Percentiles rank a stretch among this genome's conserved stretches.
Evolutionary conservation across 768 basidiomycete genomes (phyloP).

Genomic region (Lanmaoa pseudosensibilis): DNA sequence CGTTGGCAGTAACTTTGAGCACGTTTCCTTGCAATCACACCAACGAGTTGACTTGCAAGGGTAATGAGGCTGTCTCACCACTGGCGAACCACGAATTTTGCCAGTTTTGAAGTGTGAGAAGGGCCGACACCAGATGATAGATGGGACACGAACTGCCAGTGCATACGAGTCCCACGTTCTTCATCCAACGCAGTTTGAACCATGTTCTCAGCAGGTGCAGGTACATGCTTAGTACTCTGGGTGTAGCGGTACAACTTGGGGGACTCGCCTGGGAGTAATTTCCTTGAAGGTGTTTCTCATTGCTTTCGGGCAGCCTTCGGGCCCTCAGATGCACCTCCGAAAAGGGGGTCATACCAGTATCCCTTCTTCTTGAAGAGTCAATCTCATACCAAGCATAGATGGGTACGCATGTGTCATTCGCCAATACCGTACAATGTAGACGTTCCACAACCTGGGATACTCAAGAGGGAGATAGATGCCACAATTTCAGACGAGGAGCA

Average conservation of each 20-base stretch:
- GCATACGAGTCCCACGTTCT: too few species aligned
- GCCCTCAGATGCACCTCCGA: not conserved
- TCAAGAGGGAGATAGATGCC: conserved; percentile 10
- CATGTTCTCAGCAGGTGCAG: too few species aligned
- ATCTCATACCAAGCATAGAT: conserved; percentile 16
- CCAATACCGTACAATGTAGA: conserved; percentile 17
- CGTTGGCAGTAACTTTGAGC: not conserved
- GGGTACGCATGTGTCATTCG: conserved; percentile 26
- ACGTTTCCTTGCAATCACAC: not conserved
- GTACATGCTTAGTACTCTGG: too few species aligned
- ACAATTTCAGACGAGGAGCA: conserved; percentile 12
- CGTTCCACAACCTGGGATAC: conserved; percentile 6
- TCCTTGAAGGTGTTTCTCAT: too few species aligned
- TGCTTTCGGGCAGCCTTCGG: too few species aligned
- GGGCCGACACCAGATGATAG: not conserved
- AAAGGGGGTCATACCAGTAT: not conserved
- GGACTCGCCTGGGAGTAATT: too few species aligned
- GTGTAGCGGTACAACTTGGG: too few species aligned
- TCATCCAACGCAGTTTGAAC: too few species aligned
- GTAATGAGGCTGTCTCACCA: not conserved
- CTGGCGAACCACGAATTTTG: not conserved
- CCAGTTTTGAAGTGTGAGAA: not conserved
- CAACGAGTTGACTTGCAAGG: not conserved
- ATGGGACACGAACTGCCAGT: too few species aligned
- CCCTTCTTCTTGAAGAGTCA: not conserved